Evolutionary conservation across 2,329 filamentous ascomycete genomes (phyloP), one percentile per base, ranked within the genome.

Genomic region (Fusarium azukiicola): DNA sequence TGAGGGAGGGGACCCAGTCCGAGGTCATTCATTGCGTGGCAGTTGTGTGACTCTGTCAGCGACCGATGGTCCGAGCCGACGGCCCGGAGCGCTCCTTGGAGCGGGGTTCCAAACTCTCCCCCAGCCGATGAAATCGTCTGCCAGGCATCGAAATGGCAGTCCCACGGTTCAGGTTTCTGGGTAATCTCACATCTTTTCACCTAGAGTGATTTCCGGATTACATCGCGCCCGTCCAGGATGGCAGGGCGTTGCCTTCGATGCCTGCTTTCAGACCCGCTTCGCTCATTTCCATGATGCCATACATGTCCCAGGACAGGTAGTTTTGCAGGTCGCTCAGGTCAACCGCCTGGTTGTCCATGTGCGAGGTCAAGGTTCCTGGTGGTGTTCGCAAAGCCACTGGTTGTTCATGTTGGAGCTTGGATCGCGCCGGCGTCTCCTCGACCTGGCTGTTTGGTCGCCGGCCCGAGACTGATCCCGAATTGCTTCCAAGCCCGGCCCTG

Each of bases 261-360:
- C 84, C 86, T 4, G 86, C 85, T 68, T 85, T 87, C 49, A 85
- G 80, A 12, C 87, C 81, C 2, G 85, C 82, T 13, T 87, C 87
- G 44, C 85, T 86, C 83, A 88, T 86, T 73, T 88, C 87, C 84
- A 87, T 87, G 47, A 88, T 87, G 27, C 87, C 86, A 66, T 87
- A 86, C 85, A 88, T 86, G 69, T 88, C 87, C 87, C 87, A 88
- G 9, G 86, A 86, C 67, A 87, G 68, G 52, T 87, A 88, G 72
- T 84, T 87, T 68, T 88, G 86, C 72, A 88, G 71, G 72, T 88
- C 87, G 40, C 86, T 86, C 16, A 88, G 77, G 68, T 88, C 87
- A 7, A 88, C 83, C 38, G 84, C 84, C n/a, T 83, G 71, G 40
- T 87, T 83, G 32, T 84, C 84, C 85, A 87, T 86, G 21, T 83